These are phyloP conservation scores for Ascoidea rubescens DNA, from an alignment of 805 yeast genomes.

Conservation along the genomic window DNA sequence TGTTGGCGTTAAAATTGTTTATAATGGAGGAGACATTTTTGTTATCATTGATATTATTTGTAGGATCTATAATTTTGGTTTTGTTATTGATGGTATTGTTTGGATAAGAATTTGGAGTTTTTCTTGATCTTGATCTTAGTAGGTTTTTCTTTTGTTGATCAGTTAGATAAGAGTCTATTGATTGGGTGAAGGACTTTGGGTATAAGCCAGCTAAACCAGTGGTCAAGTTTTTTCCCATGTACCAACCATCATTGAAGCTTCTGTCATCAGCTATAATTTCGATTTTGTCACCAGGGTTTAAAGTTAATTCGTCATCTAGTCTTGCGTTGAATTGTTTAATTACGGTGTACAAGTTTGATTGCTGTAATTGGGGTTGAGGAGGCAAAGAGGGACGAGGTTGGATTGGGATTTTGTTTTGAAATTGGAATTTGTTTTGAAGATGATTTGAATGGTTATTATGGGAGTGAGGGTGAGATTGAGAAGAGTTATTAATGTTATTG, in stretches of 20 bases:
- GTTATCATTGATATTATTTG: too few relatives aligned
- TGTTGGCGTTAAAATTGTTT: too few relatives aligned
- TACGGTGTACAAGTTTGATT: constrained; percentile 21
- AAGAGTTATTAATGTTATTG: too few relatives aligned
- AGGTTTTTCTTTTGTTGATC: constrained; percentile 12
- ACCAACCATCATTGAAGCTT: constrained; percentile 96
- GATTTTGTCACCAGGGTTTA: constrained; percentile 71
- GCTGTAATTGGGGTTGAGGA: too few relatives aligned
- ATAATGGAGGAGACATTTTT: too few relatives aligned
- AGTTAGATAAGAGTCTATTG: constrained; percentile 13
- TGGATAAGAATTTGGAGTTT: constrained; percentile 16
- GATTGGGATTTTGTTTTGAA: too few relatives aligned
- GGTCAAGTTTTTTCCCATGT: constrained; percentile 66
- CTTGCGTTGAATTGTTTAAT: constrained; percentile 82
- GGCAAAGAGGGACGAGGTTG: too few relatives aligned
- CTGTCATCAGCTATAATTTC: constrained; percentile 87
- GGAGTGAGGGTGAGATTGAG: too few relatives aligned
- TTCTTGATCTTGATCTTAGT: constrained; percentile 47
- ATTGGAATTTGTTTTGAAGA: too few relatives aligned
- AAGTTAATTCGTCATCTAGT: constrained; percentile 76
- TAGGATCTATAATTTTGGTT: background rate
- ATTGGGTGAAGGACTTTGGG: constrained; percentile 78
- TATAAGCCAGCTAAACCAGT: constrained; percentile 75
- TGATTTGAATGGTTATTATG: too few relatives aligned
- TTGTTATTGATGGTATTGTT: background rate